Conservation (phyloP, 768 basidiomycete species). For the Rubroboletus pulcherrimus region DNA sequence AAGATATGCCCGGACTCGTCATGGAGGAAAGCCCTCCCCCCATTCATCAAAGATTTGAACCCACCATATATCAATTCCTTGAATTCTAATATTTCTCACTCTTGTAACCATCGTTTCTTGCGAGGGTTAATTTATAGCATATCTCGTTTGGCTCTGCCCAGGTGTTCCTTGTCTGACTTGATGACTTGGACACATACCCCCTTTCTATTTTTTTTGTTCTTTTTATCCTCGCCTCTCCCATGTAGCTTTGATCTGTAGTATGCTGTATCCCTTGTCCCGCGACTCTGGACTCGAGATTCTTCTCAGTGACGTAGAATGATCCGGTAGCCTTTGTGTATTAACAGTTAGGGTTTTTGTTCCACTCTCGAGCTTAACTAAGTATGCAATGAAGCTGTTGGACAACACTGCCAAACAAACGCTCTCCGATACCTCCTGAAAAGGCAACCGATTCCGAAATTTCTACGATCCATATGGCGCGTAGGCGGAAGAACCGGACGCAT, state of each 20-base stretch:
- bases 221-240: conserved; percentile 2
- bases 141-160: conserved; percentile 7
- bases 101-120: conserved; percentile 6
- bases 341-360: background rate
- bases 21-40: conserved; percentile 57
- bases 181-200: conserved; percentile 4
- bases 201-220: background rate
- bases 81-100: conserved; percentile 54
- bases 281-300: conserved; percentile 3
- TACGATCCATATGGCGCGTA: conserved; percentile 44
- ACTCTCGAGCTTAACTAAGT: too few species aligned
- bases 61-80: conserved; percentile 66
- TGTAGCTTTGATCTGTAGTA: conserved; percentile 30
- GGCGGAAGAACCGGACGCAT: conserved; percentile 80
- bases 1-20: conserved; percentile 77
- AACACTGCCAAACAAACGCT: conserved; percentile 27
- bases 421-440: conserved; percentile 15
- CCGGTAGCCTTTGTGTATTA: conserved; percentile 1
- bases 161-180: conserved; percentile 5
- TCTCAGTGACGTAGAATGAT: conserved; percentile 11
- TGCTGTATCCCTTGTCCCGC: conserved; percentile 27
- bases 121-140: conserved; percentile 28
- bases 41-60: conserved; percentile 62
- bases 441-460: conserved; percentile 12
- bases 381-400: conserved; percentile 1